These are phyloP conservation scores for Tanacetum coccineum DNA, from an alignment of 129 eudicot genomes.

Conservation along the genomic window DNA sequence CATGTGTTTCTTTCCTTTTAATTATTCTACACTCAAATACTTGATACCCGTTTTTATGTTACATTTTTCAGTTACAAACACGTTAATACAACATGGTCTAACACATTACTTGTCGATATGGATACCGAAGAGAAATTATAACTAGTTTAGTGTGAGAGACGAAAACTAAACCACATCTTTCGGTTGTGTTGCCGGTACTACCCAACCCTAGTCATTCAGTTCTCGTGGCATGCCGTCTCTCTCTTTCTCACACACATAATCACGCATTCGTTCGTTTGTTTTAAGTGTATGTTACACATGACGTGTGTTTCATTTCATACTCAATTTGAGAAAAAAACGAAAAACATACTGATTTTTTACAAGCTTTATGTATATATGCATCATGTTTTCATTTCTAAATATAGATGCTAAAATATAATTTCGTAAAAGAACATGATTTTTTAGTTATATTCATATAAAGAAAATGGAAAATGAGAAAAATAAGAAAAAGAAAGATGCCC, in stretches of 20 bases:
- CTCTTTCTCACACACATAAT: conserved; percentile 26
- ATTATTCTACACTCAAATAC: conserved; percentile 32
- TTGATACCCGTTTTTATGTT: conserved; percentile 24
- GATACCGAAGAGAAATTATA: not conserved
- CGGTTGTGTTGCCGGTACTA: conserved; percentile 39
- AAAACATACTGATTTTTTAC: conserved; percentile 5
- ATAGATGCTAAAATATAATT: not conserved
- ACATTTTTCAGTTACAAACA: conserved; percentile 23
- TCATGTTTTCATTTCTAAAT: not conserved
- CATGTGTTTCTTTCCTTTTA: conserved; percentile 31
- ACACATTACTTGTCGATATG: conserved; percentile 4
- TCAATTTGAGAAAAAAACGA: not conserved
- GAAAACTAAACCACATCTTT: conserved; percentile 50
- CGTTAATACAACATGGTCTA: conserved; percentile 22
- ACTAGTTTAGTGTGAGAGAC: not conserved
- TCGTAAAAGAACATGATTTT: not conserved
- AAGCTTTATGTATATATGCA: not conserved
- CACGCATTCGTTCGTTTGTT: not conserved
- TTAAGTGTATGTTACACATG: conserved; percentile 13
- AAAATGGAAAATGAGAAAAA: not conserved
- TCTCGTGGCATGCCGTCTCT: conserved; percentile 26
- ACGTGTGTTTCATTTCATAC: conserved; percentile 21
- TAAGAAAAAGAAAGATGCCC: conserved; percentile 36
- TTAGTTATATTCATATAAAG: not conserved
- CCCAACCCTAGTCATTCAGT: conserved; percentile 36